phyloP scores from a whole-genome alignment of 1,284 basidiomycete species.

The Wallemia ichthyophaga region DNA sequence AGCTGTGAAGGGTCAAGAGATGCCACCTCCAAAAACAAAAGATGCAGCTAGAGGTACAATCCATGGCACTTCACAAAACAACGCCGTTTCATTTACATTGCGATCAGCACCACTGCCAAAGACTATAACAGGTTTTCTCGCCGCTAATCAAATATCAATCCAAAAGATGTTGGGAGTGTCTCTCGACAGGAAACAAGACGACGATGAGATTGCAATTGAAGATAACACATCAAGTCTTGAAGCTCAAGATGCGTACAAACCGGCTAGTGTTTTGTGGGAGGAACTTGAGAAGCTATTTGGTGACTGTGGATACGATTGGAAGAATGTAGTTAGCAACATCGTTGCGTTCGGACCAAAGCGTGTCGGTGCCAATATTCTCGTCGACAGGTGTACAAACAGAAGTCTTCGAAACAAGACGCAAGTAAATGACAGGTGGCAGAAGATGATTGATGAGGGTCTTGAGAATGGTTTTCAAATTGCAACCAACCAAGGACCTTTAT shows the following conservation, averaged over 20 bases:
- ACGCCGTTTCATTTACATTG: slow-evolving; percentile 51
- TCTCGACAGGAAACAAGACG: slow-evolving; percentile 17
- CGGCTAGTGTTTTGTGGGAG: slow-evolving; percentile 48
- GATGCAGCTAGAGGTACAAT: slow-evolving; percentile 51
- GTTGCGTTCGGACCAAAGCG: slow-evolving; percentile 79
- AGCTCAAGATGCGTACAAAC: slow-evolving; percentile 19
- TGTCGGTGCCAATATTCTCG: slow-evolving; percentile 56
- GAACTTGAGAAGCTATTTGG: slow-evolving; percentile 33
- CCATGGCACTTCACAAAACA: slow-evolving; percentile 32
- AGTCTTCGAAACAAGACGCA: slow-evolving; percentile 10
- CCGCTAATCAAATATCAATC: slow-evolving; percentile 26
- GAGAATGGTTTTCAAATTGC: slow-evolving; percentile 90
- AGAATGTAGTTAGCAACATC: slow-evolving; percentile 33
- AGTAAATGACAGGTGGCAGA: slow-evolving; percentile 12
- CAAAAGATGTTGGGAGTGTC: slow-evolving; percentile 13
- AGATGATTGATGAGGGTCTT: slow-evolving; percentile 47
- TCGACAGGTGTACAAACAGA: slow-evolving; percentile 25
- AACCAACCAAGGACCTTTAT: slow-evolving; percentile 72
- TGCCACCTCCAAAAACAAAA: slow-evolving; percentile 50
- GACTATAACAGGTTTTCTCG: slow-evolving; percentile 36
- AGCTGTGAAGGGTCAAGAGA: slow-evolving; percentile 50
- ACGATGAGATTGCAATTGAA: slow-evolving; percentile 14
- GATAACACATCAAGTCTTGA: slow-evolving; percentile 15
- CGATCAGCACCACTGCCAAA: slow-evolving; percentile 51
- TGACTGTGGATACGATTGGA: slow-evolving; percentile 53